Conservation (phyloP, 768 basidiomycete genomes). For the Trichaptum fuscoviolaceum region DNA sequence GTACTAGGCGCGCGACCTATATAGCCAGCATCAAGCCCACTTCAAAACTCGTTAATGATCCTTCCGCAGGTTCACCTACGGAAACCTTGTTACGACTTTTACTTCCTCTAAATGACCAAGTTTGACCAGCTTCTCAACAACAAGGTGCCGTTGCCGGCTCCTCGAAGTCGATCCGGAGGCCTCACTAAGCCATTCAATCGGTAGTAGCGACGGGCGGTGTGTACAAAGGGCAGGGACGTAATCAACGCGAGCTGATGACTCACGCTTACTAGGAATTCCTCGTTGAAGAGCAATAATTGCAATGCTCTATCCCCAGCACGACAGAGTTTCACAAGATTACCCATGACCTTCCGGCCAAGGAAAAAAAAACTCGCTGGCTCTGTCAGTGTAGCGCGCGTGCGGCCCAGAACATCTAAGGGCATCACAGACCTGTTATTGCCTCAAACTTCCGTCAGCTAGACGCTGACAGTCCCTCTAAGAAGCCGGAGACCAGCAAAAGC, state of each 20-base stretch:
- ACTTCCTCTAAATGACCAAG: no score
- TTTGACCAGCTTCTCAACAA: no score
- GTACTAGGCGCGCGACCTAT: no score
- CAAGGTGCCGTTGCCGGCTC: constrained; percentile 46
- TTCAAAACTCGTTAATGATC: no score
- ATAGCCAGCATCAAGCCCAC: no score
- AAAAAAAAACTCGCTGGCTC: constrained; percentile 72
- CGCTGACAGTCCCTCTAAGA: constrained; percentile 84
- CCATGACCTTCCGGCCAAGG: constrained; percentile 73
- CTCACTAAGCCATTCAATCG: constrained; percentile 90
- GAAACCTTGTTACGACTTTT: no score
- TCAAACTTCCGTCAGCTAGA: constrained; percentile 82
- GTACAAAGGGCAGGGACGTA: constrained; percentile 90
- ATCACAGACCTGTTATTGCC: constrained; percentile 91
- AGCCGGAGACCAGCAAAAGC: constrained; percentile 70
- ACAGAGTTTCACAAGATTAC: constrained; percentile 78
- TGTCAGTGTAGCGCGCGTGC: constrained; percentile 87
- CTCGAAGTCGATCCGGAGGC: constrained; percentile 73
- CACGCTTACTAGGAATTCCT: constrained; percentile 86
- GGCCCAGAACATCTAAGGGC: constrained; percentile 88
- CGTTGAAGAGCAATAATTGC: constrained; percentile 91
- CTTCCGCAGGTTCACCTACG: no score
- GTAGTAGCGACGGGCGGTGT: constrained; percentile 89
- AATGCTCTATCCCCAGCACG: constrained; percentile 86
- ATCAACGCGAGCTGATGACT: constrained; percentile 87